These are phyloP conservation scores for Chrysanthemum seticuspe DNA, from an alignment of 129 eudicot genomes.

Conservation along the genomic window DNA sequence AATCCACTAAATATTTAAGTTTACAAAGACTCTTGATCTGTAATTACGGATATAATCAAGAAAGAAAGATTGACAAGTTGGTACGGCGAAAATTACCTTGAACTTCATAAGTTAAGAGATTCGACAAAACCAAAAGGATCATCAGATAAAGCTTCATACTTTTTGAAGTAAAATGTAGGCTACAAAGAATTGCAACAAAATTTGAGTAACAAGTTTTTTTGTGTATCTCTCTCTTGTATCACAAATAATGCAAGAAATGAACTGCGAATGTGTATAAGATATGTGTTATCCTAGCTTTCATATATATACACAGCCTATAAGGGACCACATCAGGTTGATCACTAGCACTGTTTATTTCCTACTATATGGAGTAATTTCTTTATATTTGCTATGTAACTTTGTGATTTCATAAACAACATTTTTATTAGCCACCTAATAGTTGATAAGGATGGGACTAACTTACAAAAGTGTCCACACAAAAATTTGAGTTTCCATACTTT, in stretches of 20 bases:
- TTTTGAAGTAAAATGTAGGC: not conserved
- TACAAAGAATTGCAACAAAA: not conserved
- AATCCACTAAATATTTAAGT: not conserved
- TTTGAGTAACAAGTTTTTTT: not conserved
- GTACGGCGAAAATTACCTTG: slow-evolving; percentile 36
- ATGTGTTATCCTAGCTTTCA: slow-evolving; percentile 8
- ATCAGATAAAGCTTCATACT: slow-evolving; percentile 38
- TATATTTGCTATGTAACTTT: slow-evolving; percentile 6
- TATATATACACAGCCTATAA: not conserved
- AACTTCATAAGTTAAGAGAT: slow-evolving; percentile 34
- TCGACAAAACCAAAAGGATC: slow-evolving; percentile 35
- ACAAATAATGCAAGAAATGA: not conserved
- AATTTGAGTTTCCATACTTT: slow-evolving; percentile 37
- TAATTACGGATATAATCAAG: no score
- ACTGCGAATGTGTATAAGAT: not conserved
- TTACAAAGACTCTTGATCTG: no score
- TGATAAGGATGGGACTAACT: slow-evolving; percentile 23
- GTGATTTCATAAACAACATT: not conserved
- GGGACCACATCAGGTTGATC: not conserved
- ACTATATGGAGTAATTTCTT: not conserved
- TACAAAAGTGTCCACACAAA: slow-evolving; percentile 23
- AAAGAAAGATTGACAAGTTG: slow-evolving; percentile 4
- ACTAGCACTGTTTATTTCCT: not conserved
- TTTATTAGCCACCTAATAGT: not conserved
- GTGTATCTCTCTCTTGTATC: not conserved